Evolutionary conservation across 805 yeast species (phyloP), one percentile per base, ranked within the genome.

Genomic region (Kodamaea kaohsiungensis): DNA sequence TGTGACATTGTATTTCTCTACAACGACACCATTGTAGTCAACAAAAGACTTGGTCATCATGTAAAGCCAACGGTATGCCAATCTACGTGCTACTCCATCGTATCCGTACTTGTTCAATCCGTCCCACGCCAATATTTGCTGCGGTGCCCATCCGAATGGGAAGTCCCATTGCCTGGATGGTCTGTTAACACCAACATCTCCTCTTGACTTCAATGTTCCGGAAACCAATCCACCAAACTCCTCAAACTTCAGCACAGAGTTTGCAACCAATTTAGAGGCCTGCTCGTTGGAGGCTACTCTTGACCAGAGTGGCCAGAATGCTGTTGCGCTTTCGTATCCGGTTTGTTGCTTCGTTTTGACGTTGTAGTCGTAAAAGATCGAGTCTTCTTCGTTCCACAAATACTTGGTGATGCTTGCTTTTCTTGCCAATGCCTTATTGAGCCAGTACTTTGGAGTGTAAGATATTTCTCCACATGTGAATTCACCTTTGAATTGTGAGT

Each of bases 131-230:
- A 93, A 69, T 15, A 93, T 89, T 70, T 93, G 99, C 67, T 95
- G 98, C 2, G 99, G 98, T 0, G 98, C 97, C 99, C 99, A 93
- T 1, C 98, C 98, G 65, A 76, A 90, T 1, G 99, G 99, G 69
- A 87, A 95, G 69, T 93, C 99, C 99, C 99, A 93, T 72, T 93
- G 99, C 68, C 98, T 79, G 10, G 87, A 83, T n/a, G 96, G 97
- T 63, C 91, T 77, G 43, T 82, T 77, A 15, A 88, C 70, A 1
- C 87, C 83, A 38, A 89, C 72, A 22, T 78, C 82, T 40, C 97
- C 96, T 60, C 96, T 75, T 2, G 92, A 85, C 59, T 78, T 68
- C 60, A 83, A 79, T 0, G 97, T 87, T 39, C 97, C 96, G 0
- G 96, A 86, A 1, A 85, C 96, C 8, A 93, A 69, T 0, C 99